These are phyloP conservation scores for Ascobolus immersus DNA, from an alignment of 495 filamentous ascomycete species.

Conservation along the genomic window DNA sequence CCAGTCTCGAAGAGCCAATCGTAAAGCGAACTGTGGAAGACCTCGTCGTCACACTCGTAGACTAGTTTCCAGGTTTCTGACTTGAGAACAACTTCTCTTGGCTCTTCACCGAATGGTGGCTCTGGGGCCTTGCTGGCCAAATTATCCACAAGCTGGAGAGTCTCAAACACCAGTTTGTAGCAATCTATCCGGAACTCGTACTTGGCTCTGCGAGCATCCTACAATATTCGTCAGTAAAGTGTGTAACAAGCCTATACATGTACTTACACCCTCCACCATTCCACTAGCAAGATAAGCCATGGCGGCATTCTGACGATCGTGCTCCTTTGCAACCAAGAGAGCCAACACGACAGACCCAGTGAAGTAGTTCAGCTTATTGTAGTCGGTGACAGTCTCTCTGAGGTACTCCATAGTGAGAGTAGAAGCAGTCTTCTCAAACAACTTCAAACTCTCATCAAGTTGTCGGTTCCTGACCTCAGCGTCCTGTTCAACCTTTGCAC, in stretches of 20 bases:
- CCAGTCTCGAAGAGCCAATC: constrained; percentile 81
- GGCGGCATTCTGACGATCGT: constrained; percentile 62
- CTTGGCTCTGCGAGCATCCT: constrained; percentile 40
- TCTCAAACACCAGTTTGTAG: constrained; percentile 57
- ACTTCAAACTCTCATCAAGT: constrained; percentile 61
- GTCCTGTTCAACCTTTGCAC: constrained; percentile 45
- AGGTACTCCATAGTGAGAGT: constrained; percentile 60
- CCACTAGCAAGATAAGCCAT: constrained; percentile 49
- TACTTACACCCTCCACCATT: constrained; percentile 25
- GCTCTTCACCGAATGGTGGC: constrained; percentile 50
- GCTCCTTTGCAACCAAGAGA: constrained; percentile 51
- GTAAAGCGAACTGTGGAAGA: constrained; percentile 83
- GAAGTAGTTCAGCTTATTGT: constrained; percentile 58
- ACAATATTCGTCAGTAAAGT: constrained; percentile 23
- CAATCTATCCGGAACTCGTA: constrained; percentile 50
- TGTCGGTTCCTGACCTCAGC: constrained; percentile 42
- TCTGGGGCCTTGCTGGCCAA: constrained; percentile 38
- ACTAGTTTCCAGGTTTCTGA: constrained; percentile 72
- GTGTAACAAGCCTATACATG: background rate
- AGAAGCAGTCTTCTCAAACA: constrained; percentile 70
- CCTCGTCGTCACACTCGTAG: constrained; percentile 60
- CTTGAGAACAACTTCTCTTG: constrained; percentile 45
- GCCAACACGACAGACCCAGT: constrained; percentile 83
- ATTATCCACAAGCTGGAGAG: constrained; percentile 50
- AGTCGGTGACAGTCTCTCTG: constrained; percentile 48